Percentiles rank a stretch among this genome's conserved stretches.
Evolutionary conservation across 108 stramenopile species (phyloP).

Genomic region (Aurantiochytrium sp.): DNA sequence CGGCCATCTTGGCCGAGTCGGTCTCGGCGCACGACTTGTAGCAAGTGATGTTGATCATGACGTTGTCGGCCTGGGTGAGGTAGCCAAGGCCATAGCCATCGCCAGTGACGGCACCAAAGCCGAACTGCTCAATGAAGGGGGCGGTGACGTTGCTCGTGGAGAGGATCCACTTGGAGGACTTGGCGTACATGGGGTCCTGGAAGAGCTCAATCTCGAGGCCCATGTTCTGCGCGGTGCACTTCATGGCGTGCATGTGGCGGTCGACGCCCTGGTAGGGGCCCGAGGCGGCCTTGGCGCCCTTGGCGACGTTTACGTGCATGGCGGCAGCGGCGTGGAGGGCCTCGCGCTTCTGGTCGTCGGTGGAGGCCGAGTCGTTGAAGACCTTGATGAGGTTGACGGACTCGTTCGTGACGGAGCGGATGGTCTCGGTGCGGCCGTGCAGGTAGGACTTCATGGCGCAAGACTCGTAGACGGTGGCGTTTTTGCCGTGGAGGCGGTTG

Average conservation of each 20-base stretch:
- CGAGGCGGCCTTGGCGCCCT: constrained; percentile 40
- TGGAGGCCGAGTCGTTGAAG: constrained; percentile 19
- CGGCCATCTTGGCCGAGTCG: constrained; percentile 37
- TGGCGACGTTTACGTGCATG: constrained; percentile 45
- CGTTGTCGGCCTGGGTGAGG: constrained; percentile 32
- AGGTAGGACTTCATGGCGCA: constrained; percentile 47
- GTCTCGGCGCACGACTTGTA: constrained; percentile 35
- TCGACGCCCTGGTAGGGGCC: constrained; percentile 43
- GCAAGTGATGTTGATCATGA: constrained; percentile 37
- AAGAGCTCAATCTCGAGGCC: constrained; percentile 31
- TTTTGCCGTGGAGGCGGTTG: constrained; percentile 42
- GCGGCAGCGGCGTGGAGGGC: constrained; percentile 33
- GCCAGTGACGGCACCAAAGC: constrained; percentile 43
- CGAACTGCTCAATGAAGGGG: constrained; percentile 34
- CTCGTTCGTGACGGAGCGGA: constrained; percentile 39
- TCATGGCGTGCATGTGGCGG: constrained; percentile 48
- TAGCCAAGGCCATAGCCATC: constrained; percentile 54
- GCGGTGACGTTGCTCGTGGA: constrained; percentile 49
- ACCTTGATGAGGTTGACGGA: constrained; percentile 20
- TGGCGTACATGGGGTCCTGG: constrained; percentile 36
- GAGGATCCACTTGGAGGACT: constrained; percentile 40
- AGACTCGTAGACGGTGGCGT: constrained; percentile 51
- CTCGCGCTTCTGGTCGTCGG: constrained; percentile 31
- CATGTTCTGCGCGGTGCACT: constrained; percentile 28
- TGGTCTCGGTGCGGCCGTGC: constrained; percentile 55